These are phyloP conservation scores for Barnettozyma pratensis DNA, from an alignment of 805 yeast genomes.

Conservation along the genomic window DNA sequence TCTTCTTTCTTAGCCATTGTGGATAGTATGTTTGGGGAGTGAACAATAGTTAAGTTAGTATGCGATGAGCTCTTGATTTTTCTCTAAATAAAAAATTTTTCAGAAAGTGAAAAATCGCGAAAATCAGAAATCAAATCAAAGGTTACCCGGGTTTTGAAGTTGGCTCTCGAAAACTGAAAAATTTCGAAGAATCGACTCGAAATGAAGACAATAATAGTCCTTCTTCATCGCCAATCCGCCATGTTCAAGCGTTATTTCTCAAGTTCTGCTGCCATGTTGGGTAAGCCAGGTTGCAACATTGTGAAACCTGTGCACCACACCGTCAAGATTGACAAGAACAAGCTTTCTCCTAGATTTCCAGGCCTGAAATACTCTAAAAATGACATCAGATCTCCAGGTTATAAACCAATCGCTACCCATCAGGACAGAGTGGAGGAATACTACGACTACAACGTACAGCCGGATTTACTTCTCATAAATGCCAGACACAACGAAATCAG, in stretches of 20 bases:
- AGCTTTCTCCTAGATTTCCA: constrained; percentile 70
- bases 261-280: constrained; percentile 24
- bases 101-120: background rate
- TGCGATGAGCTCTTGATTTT: background rate
- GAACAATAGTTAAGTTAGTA: no score
- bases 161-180: background rate
- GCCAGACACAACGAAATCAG: constrained; percentile 59
- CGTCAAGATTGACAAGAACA: constrained; percentile 67
- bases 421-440: constrained; percentile 80
- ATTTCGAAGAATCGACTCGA: background rate
- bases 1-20: constrained; percentile 43
- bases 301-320: constrained; percentile 91
- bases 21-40: background rate
- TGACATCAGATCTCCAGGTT: constrained; percentile 77
- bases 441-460: constrained; percentile 64
- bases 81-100: background rate
- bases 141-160: background rate
- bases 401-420: constrained; percentile 64
- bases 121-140: background rate
- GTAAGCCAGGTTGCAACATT: constrained; percentile 58
- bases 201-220: background rate
- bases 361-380: constrained; percentile 60
- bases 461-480: constrained; percentile 73
- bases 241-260: constrained; percentile 21
- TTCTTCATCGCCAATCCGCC: background rate